phyloP scores from a whole-genome alignment of 257 asterid species.

The Forsythia suspensa region DNA sequence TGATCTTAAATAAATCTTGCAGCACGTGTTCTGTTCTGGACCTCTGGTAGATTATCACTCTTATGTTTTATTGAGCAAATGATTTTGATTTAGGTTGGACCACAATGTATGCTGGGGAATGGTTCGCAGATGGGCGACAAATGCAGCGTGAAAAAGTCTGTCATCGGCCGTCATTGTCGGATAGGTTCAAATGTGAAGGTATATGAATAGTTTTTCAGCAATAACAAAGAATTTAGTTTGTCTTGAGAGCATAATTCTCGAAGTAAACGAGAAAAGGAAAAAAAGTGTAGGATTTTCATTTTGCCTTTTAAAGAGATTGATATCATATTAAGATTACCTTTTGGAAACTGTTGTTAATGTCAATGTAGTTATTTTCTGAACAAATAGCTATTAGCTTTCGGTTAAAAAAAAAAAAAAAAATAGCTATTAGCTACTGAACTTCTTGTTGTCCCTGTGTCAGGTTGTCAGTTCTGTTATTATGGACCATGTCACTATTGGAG shows the following conservation, averaged over 20 bases:
- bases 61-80: constrained; percentile 17
- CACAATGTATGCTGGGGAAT: constrained; percentile 96
- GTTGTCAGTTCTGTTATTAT: constrained; percentile 87
- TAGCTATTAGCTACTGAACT: neutral
- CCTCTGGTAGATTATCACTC: neutral
- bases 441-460: constrained; percentile 32
- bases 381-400: neutral
- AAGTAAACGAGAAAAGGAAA: neutral
- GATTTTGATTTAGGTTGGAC: constrained; percentile 71
- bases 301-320: neutral
- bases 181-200: constrained; percentile 99
- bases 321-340: no score
- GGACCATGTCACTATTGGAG: constrained; percentile 90
- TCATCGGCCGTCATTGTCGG: constrained; percentile 96
- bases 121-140: constrained; percentile 96
- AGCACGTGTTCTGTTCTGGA: neutral
- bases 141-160: constrained; percentile 95
- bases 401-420: neutral
- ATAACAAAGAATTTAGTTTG: neutral
- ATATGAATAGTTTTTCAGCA: constrained; percentile 12
- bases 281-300: neutral
- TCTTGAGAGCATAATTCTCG: neutral
- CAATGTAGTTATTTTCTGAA: neutral
- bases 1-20: constrained; percentile 15
- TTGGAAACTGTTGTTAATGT: no score